Conservation (phyloP, 306 rosid species). For the Elaeagnus macrophylla region DNA sequence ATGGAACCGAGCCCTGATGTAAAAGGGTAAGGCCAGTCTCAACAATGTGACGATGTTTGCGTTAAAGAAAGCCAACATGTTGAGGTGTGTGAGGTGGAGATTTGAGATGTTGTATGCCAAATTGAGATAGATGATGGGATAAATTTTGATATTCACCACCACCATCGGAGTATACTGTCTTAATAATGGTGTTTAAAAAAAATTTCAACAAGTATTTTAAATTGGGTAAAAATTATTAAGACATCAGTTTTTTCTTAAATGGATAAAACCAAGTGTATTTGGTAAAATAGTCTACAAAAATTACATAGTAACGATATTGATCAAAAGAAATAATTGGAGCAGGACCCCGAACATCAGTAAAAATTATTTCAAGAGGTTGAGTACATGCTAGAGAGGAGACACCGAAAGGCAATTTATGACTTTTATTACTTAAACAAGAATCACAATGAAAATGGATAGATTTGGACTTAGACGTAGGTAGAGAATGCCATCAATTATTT, state of each 20-base stretch:
- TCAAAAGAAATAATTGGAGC: no score
- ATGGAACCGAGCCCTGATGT: neutral
- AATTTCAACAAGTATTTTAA: no score
- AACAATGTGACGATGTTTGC: neutral
- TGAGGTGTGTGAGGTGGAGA: neutral
- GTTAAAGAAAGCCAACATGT: neutral
- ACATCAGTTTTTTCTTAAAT: neutral
- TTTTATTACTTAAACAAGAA: neutral
- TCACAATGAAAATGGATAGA: no score
- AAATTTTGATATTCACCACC: neutral
- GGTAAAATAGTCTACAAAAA: no score
- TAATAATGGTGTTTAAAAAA: neutral
- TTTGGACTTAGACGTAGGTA: neutral
- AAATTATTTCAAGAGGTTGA: neutral
- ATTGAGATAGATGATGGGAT: neutral
- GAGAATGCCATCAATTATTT: no score
- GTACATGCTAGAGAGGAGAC: neutral
- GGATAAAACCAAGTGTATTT: neutral
- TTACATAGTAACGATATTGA: no score
- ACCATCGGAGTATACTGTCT: neutral
- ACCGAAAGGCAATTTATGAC: neutral
- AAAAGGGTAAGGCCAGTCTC: neutral
- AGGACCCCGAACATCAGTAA: neutral
- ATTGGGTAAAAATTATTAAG: no score
- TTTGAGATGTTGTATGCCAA: neutral